Base-by-base conservation (phyloP, 306 rosid genomes). In the Dalbergia cochinchinensis region DNA sequence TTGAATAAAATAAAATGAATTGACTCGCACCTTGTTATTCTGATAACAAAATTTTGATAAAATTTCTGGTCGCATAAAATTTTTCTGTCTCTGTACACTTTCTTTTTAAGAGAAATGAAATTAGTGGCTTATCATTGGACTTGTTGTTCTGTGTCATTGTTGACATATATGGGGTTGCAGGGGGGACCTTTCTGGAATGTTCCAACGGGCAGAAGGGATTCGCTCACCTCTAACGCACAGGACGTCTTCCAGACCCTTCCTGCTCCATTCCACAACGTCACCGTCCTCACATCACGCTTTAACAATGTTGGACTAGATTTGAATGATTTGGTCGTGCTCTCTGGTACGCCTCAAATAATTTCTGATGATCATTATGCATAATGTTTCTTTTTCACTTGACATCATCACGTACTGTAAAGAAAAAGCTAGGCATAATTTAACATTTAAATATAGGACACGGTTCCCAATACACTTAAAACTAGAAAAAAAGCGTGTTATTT, bases 131-230 rank as follows among this genome's bases (percentile, higher is more conserved):
- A 39, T 79, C 31, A 26, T 26, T 78, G 77, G 47, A 47, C 13
- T 68, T 68, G 51, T 33, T 68, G 51, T 33, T 75, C 7, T 64
- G 12, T 8, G 35, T 26, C 31, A 71, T 65, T 57, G 3, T 10
- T 59, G 58, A 39, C 51, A 78, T n/a, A n/a, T n/a, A n/a, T 83
- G 69, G 71, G 31, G 16, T 62, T 69, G 78, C 79, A 94, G 99
- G 99, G 97, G n/a, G 99, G 99, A 60, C 99, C 99, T 12, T 84
- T 1, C 65, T 95, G 99, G 99, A 86, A 70, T 20, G 99, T 95
- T 77, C 96, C 97, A 50, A 95, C 97, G 1, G 98, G 98, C 6
- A 47, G 99, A 83, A 95, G 98, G 77, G 99, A 95, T 69, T 94
- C 96, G 3, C 19, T 80, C 0, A 83, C 89, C 53, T 88, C 98